These are phyloP conservation scores for Populus pruinosa DNA, from an alignment of 345 rosid genomes.

Conservation along the genomic window DNA sequence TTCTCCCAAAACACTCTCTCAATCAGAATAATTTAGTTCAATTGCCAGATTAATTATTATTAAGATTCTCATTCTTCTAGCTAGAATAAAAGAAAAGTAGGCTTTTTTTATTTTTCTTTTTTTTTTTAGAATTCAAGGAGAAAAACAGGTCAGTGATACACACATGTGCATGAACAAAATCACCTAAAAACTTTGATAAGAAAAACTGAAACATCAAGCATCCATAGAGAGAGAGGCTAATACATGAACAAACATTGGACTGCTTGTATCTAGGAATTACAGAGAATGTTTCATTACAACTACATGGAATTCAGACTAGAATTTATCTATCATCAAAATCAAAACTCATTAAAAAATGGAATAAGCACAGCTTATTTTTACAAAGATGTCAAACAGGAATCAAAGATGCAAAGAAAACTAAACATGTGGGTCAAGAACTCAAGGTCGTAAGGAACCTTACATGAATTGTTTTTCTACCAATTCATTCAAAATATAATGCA, in stretches of 20 bases:
- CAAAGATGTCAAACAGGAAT: not conserved
- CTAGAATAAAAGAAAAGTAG: not conserved
- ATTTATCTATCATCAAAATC: not conserved
- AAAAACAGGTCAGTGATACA: too few species aligned
- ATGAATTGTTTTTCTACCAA: not conserved
- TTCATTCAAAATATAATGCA: not conserved
- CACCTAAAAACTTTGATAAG: not conserved
- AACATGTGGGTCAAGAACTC: not conserved
- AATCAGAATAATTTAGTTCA: not conserved
- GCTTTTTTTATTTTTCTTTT: too few species aligned
- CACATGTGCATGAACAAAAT: not conserved
- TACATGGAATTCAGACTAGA: not conserved
- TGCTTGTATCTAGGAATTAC: not conserved
- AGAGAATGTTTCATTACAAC: not conserved
- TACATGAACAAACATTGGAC: not conserved
- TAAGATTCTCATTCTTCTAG: not conserved
- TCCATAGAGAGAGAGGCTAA: not conserved
- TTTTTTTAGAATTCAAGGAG: not conserved
- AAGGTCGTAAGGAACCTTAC: not conserved
- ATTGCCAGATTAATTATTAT: not conserved
- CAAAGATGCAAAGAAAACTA: too few species aligned
- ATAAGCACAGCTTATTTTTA: not conserved
- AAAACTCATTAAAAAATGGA: not conserved
- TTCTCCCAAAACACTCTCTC: not conserved
- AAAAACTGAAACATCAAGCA: too few species aligned